phyloP scores from a whole-genome alignment of 805 yeast species.

The Suhomyces sp. region DNA sequence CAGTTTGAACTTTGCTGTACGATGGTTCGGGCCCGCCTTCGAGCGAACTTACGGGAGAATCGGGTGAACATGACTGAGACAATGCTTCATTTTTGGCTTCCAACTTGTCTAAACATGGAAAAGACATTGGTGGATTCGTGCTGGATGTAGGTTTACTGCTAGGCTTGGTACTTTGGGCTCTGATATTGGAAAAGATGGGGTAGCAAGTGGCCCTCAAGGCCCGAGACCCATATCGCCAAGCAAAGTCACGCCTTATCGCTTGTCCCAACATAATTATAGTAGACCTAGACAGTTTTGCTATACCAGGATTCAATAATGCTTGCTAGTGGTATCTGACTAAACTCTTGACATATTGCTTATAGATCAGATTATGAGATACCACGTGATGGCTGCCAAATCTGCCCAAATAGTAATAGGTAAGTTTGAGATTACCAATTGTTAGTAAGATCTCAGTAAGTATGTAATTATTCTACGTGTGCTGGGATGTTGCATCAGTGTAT shows the following conservation, averaged over 20 bases:
- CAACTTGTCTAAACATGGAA: conserved; percentile 81
- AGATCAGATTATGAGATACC: neutral
- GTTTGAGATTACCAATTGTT: too few species aligned
- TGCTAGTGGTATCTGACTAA: neutral
- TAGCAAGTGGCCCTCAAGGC: neutral
- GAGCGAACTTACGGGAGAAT: conserved; percentile 28
- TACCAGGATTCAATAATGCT: neutral
- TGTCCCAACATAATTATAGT: neutral
- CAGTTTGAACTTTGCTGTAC: conserved; percentile 64
- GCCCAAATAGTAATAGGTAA: neutral
- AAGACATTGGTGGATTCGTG: conserved; percentile 66
- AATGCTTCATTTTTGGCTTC: conserved; percentile 51
- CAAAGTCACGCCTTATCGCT: neutral
- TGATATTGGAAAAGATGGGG: neutral
- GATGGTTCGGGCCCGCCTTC: conserved; percentile 85
- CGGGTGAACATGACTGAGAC: conserved; percentile 19
- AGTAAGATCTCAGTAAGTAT: too few species aligned
- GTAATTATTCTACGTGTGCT: too few species aligned
- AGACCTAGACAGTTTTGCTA: neutral
- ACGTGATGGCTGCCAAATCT: neutral
- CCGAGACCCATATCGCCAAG: neutral
- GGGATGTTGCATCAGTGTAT: too few species aligned
- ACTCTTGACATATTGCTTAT: neutral
- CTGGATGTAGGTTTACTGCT: conserved; percentile 9
- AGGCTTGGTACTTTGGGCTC: conserved; percentile 3